Evolutionary conservation across 257 asterid species (phyloP).

Genomic region (Oldenlandia corymbosa): DNA sequence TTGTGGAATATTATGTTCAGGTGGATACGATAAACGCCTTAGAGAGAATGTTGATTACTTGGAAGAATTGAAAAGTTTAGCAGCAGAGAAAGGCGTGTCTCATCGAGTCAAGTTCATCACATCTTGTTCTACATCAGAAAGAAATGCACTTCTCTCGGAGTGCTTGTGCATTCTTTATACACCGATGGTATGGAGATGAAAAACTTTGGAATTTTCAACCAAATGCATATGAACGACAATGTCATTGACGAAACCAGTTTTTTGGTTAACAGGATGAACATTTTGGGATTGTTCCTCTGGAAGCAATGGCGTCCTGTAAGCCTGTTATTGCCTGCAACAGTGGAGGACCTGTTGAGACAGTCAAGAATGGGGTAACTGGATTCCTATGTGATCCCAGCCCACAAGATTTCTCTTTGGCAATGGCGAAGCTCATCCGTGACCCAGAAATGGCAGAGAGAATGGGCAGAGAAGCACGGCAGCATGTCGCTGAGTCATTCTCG

Average conservation of each 20-base stretch:
- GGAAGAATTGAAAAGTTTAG: slow-evolving; percentile 68
- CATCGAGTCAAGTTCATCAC: slow-evolving; percentile 57
- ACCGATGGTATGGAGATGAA: slow-evolving; percentile 49
- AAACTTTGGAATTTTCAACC: slow-evolving; percentile 4
- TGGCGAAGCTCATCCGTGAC: slow-evolving; percentile 60
- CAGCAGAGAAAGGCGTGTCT: slow-evolving; percentile 62
- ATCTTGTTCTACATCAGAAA: slow-evolving; percentile 81
- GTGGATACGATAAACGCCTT: slow-evolving; percentile 86
- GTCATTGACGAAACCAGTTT: not conserved
- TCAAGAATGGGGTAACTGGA: slow-evolving; percentile 67
- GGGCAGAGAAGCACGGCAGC: slow-evolving; percentile 70
- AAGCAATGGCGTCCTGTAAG: slow-evolving; percentile 93
- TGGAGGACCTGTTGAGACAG: slow-evolving; percentile 89
- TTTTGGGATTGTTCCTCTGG: slow-evolving; percentile 95
- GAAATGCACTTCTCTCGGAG: slow-evolving; percentile 65
- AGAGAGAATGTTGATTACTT: slow-evolving; percentile 87
- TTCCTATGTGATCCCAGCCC: slow-evolving; percentile 78
- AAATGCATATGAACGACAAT: not conserved
- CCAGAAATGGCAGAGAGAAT: slow-evolving; percentile 56
- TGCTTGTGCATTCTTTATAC: slow-evolving; percentile 84
- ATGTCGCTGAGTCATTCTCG: slow-evolving; percentile 60
- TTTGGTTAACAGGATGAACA: slow-evolving; percentile 63
- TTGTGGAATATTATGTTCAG: slow-evolving; percentile 25
- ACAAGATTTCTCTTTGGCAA: slow-evolving; percentile 61
- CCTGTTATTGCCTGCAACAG: slow-evolving; percentile 94